phyloP scores from a whole-genome alignment of 1,139 yeast species.

The Suhomyces terraborum region DNA sequence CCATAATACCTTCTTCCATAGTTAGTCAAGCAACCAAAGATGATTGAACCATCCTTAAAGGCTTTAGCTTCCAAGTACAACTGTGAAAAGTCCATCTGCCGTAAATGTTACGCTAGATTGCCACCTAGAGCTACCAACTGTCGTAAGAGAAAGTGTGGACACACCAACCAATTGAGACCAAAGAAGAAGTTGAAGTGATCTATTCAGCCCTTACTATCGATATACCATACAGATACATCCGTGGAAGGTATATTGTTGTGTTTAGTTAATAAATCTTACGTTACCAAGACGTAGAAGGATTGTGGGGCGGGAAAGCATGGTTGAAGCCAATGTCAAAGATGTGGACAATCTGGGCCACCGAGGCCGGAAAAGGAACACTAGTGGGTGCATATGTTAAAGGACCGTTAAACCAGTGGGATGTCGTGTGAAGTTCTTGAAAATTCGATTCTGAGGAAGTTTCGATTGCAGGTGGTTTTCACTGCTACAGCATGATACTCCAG shows the following conservation, averaged over 20 bases:
- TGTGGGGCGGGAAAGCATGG: neutral
- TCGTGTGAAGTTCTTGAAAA: too few species aligned
- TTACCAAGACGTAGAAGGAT: slow-evolving; percentile 7
- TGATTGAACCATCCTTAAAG: slow-evolving; percentile 99
- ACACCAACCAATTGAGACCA: slow-evolving; percentile 99
- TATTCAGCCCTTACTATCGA: slow-evolving; percentile 29
- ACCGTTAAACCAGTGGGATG: too few species aligned
- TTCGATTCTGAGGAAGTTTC: too few species aligned
- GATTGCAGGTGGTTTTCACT: too few species aligned
- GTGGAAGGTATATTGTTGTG: slow-evolving; percentile 12
- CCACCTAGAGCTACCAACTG: slow-evolving; percentile 99
- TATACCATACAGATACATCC: slow-evolving; percentile 10
- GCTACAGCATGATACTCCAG: too few species aligned
- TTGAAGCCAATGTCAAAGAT: neutral
- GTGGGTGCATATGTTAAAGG: too few species aligned
- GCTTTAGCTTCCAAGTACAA: slow-evolving; percentile 99
- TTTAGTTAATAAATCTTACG: slow-evolving; percentile 17
- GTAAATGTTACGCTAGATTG: slow-evolving; percentile 99
- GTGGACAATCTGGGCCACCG: neutral
- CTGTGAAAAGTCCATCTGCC: slow-evolving; percentile 99
- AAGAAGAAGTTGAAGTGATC: slow-evolving; percentile 98
- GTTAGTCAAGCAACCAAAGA: slow-evolving; percentile 29
- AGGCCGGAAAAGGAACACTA: neutral
- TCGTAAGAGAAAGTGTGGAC: slow-evolving; percentile 99
- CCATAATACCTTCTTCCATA: slow-evolving; percentile 6